These are phyloP conservation scores for Delonix regia DNA, from an alignment of 306 rosid species.

Conservation along the genomic window DNA sequence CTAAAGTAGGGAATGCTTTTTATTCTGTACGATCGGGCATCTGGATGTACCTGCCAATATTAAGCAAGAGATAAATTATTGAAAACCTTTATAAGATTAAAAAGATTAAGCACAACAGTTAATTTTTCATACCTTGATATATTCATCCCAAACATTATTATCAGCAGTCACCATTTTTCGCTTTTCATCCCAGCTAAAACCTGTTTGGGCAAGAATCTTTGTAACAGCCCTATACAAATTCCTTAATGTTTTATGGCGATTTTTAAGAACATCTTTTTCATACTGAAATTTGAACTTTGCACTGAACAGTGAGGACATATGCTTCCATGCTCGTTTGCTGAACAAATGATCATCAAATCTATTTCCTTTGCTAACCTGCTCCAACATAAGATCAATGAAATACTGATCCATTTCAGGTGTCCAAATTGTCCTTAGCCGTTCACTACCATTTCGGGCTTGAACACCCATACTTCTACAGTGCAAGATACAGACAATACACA, in stretches of 20 bases:
- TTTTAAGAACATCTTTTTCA: conserved; percentile 79
- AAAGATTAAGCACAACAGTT: neutral
- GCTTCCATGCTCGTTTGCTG: conserved; percentile 75
- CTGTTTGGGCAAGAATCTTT: conserved; percentile 58
- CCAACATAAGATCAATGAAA: conserved; percentile 74
- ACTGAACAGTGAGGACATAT: conserved; percentile 65
- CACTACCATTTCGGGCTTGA: conserved; percentile 44
- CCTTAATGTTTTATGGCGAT: conserved; percentile 73
- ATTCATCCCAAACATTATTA: conserved; percentile 73
- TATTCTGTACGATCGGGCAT: conserved; percentile 60
- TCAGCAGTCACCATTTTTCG: conserved; percentile 73
- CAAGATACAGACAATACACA: neutral
- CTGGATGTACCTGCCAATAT: conserved; percentile 56
- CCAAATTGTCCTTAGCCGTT: conserved; percentile 78
- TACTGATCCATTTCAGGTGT: conserved; percentile 78
- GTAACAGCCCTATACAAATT: conserved; percentile 60
- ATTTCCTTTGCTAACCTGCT: conserved; percentile 58
- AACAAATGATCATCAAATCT: conserved; percentile 69
- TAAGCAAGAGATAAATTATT: conserved; percentile 25
- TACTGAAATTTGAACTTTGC: conserved; percentile 67
- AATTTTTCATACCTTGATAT: conserved; percentile 57
- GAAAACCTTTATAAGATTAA: neutral
- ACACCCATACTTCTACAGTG: conserved; percentile 48
- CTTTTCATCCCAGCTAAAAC: conserved; percentile 74
- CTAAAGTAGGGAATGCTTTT: conserved; percentile 66